Evolutionary conservation across 192 early-diverging fungal genomes (phyloP).

Genomic region (Phlyctochytrium bullatum): DNA sequence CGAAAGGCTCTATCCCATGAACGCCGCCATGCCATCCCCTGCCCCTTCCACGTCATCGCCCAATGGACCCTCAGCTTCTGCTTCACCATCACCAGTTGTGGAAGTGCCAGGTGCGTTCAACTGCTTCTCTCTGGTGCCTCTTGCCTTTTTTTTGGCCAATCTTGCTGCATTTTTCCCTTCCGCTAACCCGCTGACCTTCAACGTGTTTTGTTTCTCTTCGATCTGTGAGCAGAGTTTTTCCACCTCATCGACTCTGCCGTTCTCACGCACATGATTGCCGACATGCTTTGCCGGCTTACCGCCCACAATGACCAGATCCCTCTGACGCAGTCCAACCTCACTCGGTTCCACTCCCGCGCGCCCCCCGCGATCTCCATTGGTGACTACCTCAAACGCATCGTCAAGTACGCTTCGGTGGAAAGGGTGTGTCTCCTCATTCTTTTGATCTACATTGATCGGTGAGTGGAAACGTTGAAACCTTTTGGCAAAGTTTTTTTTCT

Average conservation of each 20-base stretch:
- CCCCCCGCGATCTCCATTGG: slow-evolving; percentile 79
- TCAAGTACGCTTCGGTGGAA: slow-evolving; percentile 90
- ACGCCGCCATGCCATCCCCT: not conserved
- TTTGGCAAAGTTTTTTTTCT: not conserved
- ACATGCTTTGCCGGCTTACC: slow-evolving; percentile 53
- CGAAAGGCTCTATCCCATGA: not conserved
- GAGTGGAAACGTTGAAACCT: not conserved
- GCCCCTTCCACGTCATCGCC: not conserved
- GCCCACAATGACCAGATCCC: slow-evolving; percentile 70
- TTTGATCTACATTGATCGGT: slow-evolving; percentile 90
- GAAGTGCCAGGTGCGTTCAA: slow-evolving; percentile 11
- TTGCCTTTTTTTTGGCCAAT: not conserved
- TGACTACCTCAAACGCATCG: slow-evolving; percentile 88
- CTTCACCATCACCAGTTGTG: not conserved
- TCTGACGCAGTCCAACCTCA: slow-evolving; percentile 59
- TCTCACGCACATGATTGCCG: slow-evolving; percentile 38
- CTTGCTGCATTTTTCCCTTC: not conserved
- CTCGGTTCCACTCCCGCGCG: slow-evolving; percentile 93
- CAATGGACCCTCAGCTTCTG: not conserved
- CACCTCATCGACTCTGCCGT: slow-evolving; percentile 30
- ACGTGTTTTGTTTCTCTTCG: slow-evolving; percentile 1
- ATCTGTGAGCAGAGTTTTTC: slow-evolving; percentile 27
- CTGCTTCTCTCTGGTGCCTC: not conserved
- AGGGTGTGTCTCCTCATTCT: slow-evolving; percentile 81
- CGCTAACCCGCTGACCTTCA: not conserved